Evolutionary conservation across 352 stramenopile species (phyloP), one percentile per base, ranked within the genome.

Genomic region (Phytophthora agathidicida): DNA sequence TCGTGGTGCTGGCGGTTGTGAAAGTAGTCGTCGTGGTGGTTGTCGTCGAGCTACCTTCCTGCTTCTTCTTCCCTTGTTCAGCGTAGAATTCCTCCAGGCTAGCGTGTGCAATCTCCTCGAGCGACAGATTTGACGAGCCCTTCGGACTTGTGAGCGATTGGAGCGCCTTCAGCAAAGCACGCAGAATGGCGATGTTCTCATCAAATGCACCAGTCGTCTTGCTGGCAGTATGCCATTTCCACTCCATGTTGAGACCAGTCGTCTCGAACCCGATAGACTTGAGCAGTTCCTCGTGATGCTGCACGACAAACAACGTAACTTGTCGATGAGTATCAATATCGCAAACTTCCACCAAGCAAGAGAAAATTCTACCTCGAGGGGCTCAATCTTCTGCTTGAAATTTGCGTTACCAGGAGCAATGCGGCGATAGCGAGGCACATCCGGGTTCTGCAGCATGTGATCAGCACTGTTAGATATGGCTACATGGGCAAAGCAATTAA

Each of bases 341-440:
- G 19, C 6, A 10, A 7, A 5, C 1, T 23, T 41, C 30, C 5
- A 47, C 17, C 13, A n/a, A 28, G 7, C 10, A 23, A 17, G 7
- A n/a, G 11, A 38, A 48, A 37, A 17, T 3, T 2, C n/a, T 73
- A 93, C 83, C 79, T 89, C 72, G 11, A 94, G 69, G 2, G 82
- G 84, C 52, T 91, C 80, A 37, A 94, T 87, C 54, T 94, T 93
- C 42, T 91, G 80, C 66, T 92, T 94, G 53, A 90, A 94, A 44
- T 94, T 94, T 3, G 77, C 77, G 38, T 94, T 94, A 9, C 80
- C 84, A 20, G 70, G 70, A 2, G 84, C 78, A 48, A 94, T 92
- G 33, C 83, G 82, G 16, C 84, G 84, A 56, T 94, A 94, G 8
- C 84, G 84, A 59, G 84, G 84, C 7, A 94, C 80, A 39, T 91